Base-by-base conservation (phyloP, 2,329 filamentous ascomycete genomes). In the Aureobasidium sp. region DNA sequence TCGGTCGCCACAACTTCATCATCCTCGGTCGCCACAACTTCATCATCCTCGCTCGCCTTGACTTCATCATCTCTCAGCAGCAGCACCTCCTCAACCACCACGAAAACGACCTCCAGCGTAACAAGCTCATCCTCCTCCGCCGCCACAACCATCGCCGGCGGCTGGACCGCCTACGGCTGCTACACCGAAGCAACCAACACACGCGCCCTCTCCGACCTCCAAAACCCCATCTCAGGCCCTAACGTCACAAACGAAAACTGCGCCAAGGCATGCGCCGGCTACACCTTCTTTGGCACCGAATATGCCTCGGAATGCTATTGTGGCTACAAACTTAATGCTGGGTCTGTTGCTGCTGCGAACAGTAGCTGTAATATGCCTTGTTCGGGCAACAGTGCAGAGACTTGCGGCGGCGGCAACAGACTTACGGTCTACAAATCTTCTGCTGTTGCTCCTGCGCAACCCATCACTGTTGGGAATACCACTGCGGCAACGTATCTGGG, bases 231-330 rank as follows among this genome's bases (percentile, higher is more conserved):
- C 1, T 60, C 68, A 14, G 55, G 63, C 22, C 69, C 64, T 12
- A 62, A 67, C 57, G 73, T 77, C 72, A 75, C 76, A 5, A 67
- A 77, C 17, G 72, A 76, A 39, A 68, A 66, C 60, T 78, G 76
- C 65, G 70, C 70, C 1, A 63, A 63, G 45, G 75, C 64, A 64
- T 74, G 71, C 68, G 61, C 61, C 15, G 67, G 63, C 15, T 76
- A 71, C 63, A 64, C 66, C 25, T 75, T 69, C 63, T 74, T 73
- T 31, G 44, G 22, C 14, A 47, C 44, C 2, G 44, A 29, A 12
- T 47, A 29, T 5, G 15, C 22, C 2, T 47, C 44, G 15, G 44
- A 47, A 22, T 29, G 44, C 25, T 47, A 29, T 8, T 29, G 44
- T 5, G 22, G 22, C 1, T 27, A 47, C 7, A 9, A 29, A 8